These are phyloP conservation scores for Lentinula lateritia DNA, from an alignment of 768 basidiomycete species.

Conservation along the genomic window DNA sequence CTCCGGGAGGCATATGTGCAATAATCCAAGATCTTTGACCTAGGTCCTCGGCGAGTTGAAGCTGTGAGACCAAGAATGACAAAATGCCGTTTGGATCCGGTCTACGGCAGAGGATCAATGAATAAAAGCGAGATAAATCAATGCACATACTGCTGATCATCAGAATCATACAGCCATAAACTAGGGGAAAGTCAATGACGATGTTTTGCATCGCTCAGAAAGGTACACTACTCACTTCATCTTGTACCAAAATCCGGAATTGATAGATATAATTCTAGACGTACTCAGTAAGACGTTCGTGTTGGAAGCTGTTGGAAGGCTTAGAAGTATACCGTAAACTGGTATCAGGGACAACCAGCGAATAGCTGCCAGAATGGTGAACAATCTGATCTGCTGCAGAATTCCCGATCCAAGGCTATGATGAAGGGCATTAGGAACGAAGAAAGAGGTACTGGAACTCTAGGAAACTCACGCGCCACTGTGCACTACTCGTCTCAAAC, in stretches of 20 bases:
- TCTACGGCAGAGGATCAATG: slow-evolving; percentile 14
- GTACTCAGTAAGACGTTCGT: background rate
- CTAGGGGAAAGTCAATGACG: slow-evolving; percentile 18
- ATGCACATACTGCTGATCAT: slow-evolving; percentile 33
- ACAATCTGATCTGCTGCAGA: slow-evolving; percentile 36
- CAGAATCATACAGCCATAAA: slow-evolving; percentile 58
- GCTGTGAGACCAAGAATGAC: slow-evolving; percentile 43
- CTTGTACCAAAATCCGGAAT: slow-evolving; percentile 60
- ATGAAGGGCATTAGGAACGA: background rate
- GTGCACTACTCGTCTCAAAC: slow-evolving; percentile 43
- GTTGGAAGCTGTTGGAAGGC: background rate
- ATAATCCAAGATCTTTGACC: slow-evolving; percentile 61
- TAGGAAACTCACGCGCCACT: slow-evolving; percentile 36
- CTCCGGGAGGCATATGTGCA: slow-evolving; percentile 52
- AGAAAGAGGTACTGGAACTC: background rate
- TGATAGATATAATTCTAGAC: slow-evolving; percentile 50
- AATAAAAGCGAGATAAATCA: background rate
- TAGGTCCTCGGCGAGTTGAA: slow-evolving; percentile 55
- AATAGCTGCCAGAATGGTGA: slow-evolving; percentile 52
- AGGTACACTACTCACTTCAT: slow-evolving; percentile 33
- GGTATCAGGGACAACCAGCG: slow-evolving; percentile 41
- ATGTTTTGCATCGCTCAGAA: background rate
- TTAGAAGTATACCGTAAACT: slow-evolving; percentile 33
- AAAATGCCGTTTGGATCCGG: slow-evolving; percentile 60
- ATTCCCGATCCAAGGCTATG: slow-evolving; percentile 41